Conservation (phyloP, 2,329 filamentous ascomycete species). For the Sporothrix sp. region DNA sequence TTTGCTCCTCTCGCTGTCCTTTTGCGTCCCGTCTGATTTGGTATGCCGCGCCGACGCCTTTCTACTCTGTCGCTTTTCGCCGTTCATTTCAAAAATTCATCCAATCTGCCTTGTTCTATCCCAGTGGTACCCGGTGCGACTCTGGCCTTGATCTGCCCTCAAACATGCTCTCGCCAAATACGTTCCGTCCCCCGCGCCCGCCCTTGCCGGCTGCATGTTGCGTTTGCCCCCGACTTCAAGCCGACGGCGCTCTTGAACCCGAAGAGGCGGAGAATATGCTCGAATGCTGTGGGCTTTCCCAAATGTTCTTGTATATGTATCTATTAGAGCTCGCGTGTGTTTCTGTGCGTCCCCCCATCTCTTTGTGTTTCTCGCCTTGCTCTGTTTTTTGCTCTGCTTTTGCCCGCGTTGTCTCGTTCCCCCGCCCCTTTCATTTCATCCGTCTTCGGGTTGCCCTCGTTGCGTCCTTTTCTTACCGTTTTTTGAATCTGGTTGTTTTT, state of each 20-base stretch:
- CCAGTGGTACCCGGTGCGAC: no score
- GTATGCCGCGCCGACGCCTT: background rate
- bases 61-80: no score
- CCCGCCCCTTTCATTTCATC: background rate
- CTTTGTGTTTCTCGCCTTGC: no score
- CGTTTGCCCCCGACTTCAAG: background rate
- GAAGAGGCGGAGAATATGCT: background rate
- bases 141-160: no score
- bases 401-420: background rate
- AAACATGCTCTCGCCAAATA: no score
- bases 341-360: background rate
- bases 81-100: no score
- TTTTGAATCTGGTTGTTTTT: background rate
- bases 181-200: no score
- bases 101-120: no score
- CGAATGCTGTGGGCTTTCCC: background rate
- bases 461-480: background rate
- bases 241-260: background rate
- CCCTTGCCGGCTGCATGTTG: no score
- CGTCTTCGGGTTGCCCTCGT: background rate
- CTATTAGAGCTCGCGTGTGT: slow-evolving; percentile 8
- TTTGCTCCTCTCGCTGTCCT: background rate
- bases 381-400: background rate
- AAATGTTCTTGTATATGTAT: slow-evolving; percentile 7
- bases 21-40: background rate